Evolutionary conservation across 2,329 filamentous ascomycete genomes (phyloP).

Genomic region (Thelonectria rubi): DNA sequence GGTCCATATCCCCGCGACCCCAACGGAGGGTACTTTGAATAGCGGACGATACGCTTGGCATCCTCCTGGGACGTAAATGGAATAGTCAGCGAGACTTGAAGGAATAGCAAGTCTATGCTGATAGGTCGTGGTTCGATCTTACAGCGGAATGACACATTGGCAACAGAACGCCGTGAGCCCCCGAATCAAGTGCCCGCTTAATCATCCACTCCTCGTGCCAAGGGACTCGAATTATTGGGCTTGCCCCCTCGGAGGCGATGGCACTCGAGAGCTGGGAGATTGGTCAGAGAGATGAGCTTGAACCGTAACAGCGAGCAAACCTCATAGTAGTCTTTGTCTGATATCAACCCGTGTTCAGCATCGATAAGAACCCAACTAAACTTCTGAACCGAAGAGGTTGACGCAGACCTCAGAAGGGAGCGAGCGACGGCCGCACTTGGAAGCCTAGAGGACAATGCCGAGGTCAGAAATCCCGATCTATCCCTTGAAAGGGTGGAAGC

Average conservation of each 20-base stretch:
- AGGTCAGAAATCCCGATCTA: neutral
- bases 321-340: constrained; percentile 26
- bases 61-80: constrained; percentile 2
- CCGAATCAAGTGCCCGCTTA: constrained; percentile 21
- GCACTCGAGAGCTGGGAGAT: constrained; percentile 11
- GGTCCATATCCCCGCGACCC: constrained; percentile 24
- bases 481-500: neutral
- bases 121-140: neutral
- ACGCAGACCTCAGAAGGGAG: constrained; percentile 4
- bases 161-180: constrained; percentile 18
- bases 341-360: constrained; percentile 22
- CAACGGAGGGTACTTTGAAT: constrained; percentile 22
- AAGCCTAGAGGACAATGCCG: neutral
- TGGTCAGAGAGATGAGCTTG: neutral
- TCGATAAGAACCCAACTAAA: constrained; percentile 23
- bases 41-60: constrained; percentile 20
- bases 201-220: constrained; percentile 25
- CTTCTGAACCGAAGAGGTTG: constrained; percentile 4
- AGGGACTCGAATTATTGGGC: constrained; percentile 20
- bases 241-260: constrained; percentile 14
- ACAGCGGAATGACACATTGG: constrained; percentile 24
- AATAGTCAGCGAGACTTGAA: neutral
- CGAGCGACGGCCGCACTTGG: constrained; percentile 19
- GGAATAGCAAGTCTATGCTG: neutral
- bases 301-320: neutral